These are phyloP conservation scores for Paramecium tetraurelia DNA, from an alignment of 73 alveolate species.

Conservation along the genomic window DNA sequence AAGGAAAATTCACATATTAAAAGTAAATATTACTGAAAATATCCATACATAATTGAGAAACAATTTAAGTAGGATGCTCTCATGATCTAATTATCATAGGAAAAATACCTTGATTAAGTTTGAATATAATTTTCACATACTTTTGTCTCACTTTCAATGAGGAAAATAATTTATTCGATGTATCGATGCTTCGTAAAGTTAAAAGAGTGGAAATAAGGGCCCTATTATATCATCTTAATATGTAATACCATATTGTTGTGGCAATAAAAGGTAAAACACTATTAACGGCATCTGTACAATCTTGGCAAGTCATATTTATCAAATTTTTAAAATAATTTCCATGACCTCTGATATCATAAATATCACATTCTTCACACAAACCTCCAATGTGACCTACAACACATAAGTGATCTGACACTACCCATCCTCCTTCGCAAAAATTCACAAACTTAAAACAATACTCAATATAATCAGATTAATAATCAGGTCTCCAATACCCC, in stretches of 20 bases:
- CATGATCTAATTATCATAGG: neutral
- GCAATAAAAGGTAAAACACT: neutral
- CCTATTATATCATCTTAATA: neutral
- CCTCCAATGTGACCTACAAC: slow-evolving; percentile 27
- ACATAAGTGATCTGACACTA: neutral
- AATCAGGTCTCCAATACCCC: neutral
- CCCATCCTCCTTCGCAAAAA: slow-evolving; percentile 40
- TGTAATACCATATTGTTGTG: neutral
- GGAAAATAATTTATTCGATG: neutral
- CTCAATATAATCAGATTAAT: neutral
- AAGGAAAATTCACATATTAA: neutral
- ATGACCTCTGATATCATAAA: neutral
- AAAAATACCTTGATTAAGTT: neutral
- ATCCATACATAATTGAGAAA: neutral
- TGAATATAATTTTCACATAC: neutral
- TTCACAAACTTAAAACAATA: neutral
- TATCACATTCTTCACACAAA: neutral
- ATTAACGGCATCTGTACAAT: neutral
- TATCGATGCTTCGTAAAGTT: neutral
- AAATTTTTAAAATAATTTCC: neutral
- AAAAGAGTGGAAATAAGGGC: neutral
- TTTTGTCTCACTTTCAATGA: neutral
- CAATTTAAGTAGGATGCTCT: neutral
- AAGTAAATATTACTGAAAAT: neutral
- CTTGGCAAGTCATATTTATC: neutral